Evolutionary conservation across 2,329 filamentous ascomycete genomes (phyloP), one percentile per base, ranked within the genome.

Genomic region (Corinectria fuckeliana): DNA sequence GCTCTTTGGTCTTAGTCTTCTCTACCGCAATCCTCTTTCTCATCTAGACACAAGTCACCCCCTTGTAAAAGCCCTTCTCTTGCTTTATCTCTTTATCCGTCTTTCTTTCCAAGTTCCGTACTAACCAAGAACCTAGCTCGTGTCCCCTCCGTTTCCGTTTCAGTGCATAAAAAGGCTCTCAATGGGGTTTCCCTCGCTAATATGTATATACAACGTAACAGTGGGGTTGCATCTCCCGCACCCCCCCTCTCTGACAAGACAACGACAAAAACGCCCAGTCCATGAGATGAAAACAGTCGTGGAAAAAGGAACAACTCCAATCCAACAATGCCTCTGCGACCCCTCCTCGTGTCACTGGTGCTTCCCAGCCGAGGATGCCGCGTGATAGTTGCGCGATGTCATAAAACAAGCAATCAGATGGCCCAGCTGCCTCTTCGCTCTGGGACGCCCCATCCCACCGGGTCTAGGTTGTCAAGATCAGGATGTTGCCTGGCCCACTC

Each of bases 401-500:
- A 25, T 38, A 30, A 54, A 57, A 45, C 32, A 51, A 50, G 48
- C 50, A 39, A 56, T 66, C 47, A 91, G 58, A 90, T 84, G 39
- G 89, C 90, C 90, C 90, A 93, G 69, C 89, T 92, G 56, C 90
- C 90, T 71, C 86, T 78, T 60, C 88, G 78, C 60, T 86, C 87
- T 55, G 82, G 79, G 47, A 91, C 85, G 11, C 90, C 90, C 90
- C 90, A 92, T 4, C 85, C 84, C 63, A 85, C 76, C 3, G 85
- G 80, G 53, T 82, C 82, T 63, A 86, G 81, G 56, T 81, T 80
- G 66, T 87, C 82, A 75, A 95, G 86, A 62, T 86, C 84, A 5
- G 93, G 92, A 73, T 96, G 91, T 75, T 97, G 93, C 56, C 90
- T 83, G 21, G 91, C 93, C 94, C 94, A 98, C 74, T 97, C 93